Conservation (phyloP, 169 alveolate genomes). For the Plasmodium blacklocki region DNA sequence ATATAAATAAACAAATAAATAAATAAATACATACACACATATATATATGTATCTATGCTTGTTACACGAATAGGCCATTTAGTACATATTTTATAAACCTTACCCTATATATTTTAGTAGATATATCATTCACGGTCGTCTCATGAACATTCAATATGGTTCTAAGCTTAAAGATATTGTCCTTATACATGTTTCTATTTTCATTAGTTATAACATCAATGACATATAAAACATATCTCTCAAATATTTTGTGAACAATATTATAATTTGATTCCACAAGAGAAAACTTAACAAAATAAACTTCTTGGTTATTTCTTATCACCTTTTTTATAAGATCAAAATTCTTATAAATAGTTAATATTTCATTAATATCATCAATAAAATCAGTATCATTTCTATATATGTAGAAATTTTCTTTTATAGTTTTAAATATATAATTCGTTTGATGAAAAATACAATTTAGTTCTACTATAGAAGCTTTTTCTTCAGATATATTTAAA, state of each 20-base stretch:
- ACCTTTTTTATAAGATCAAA: conserved; percentile 32
- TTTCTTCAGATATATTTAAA: conserved; percentile 61
- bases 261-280: conserved; percentile 37
- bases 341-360: conserved; percentile 43
- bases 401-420: conserved; percentile 64
- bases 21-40: conserved; percentile 4
- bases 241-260: conserved; percentile 29
- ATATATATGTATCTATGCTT: neutral
- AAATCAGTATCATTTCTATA: conserved; percentile 43
- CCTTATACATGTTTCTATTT: conserved; percentile 29
- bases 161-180: conserved; percentile 23
- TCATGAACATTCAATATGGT: conserved; percentile 22
- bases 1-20: no score
- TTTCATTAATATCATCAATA: conserved; percentile 44
- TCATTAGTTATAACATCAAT: conserved; percentile 45
- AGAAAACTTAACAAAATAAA: conserved; percentile 42
- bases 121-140: conserved; percentile 8
- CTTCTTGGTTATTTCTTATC: neutral
- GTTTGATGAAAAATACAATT: conserved; percentile 49
- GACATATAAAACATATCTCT: conserved; percentile 61
- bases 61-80: neutral
- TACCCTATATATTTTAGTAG: conserved; percentile 61
- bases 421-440: conserved; percentile 9
- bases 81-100: neutral
- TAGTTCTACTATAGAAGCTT: conserved; percentile 41